phyloP scores from a whole-genome alignment of 306 rosid species.

The Cicer chorassanicum region DNA sequence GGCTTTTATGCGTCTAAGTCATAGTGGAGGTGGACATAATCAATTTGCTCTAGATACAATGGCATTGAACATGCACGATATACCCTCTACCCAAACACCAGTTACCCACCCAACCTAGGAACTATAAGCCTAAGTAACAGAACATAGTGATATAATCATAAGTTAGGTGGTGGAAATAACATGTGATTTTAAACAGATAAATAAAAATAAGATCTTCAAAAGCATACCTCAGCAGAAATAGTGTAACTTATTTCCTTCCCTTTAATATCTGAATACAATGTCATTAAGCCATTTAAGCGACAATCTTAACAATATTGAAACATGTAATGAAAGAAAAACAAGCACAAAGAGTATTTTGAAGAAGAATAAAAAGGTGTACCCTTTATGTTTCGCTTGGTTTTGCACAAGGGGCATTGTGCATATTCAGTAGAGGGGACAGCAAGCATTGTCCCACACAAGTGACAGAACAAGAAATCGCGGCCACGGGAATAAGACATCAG shows the following conservation, averaged over 20 bases:
- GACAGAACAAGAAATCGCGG: constrained; percentile 55
- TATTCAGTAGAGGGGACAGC: constrained; percentile 41
- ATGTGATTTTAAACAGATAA: background rate
- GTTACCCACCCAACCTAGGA: background rate
- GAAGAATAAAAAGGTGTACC: background rate
- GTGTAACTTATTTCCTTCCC: constrained; percentile 45
- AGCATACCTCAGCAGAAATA: constrained; percentile 48
- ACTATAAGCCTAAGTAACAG: constrained; percentile 7
- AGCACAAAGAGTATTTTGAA: background rate
- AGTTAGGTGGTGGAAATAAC: constrained; percentile 6
- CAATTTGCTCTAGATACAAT: background rate
- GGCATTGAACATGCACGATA: background rate
- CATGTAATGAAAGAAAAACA: background rate
- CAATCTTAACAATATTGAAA: background rate
- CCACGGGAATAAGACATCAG: constrained; percentile 47
- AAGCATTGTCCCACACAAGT: constrained; percentile 52
- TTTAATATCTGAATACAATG: constrained; percentile 37
- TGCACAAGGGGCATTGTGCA: constrained; percentile 49
- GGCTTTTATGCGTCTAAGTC: background rate
- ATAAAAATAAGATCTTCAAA: background rate
- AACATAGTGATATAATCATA: background rate
- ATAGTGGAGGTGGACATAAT: background rate
- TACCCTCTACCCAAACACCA: constrained; percentile 12
- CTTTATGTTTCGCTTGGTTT: constrained; percentile 23
- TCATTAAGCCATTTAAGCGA: background rate